Base-by-base conservation (phyloP, 2,329 filamentous ascomycete genomes). In the Fusarium tupiense region DNA sequence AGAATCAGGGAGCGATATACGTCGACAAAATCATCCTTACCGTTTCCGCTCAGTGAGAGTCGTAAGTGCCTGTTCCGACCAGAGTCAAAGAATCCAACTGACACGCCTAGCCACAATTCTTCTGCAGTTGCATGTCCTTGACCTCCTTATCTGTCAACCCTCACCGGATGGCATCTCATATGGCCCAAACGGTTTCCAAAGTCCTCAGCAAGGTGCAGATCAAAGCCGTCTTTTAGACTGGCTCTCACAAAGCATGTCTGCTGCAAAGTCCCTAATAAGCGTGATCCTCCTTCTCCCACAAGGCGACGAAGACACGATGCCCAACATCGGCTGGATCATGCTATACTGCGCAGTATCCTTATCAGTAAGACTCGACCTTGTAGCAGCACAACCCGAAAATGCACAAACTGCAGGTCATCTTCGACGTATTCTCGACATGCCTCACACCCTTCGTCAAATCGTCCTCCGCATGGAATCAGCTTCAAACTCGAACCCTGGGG, bases 321-420 rank as follows among this genome's bases (percentile, higher is more conserved):
- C 79, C 8, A 82, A 82, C 24, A 76, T 80, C 2, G 76, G 76
- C 17, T 82, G 80, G 81, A 76, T 82, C 38, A 80, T 78, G 67
- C 43, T 82, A 2, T 79, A 82, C 35, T 82, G 81, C 24, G 79
- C 77, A 6, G 70, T 81, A 0, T 81, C 80, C 1, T 56, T 82
- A 1, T 74, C 79, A 2, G 78, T 79, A 13, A 72, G 80, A 7
- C 72, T 82, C n/a, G 80, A 82, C 43, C 74, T 82, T 9, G 61
- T 81, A 5, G 80, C 80, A 1, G 73, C 76, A 6, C 76, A 80
- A 19, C 73, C 76, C 0, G 69, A 74, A 13, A 76, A 81, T 6
- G 40, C 69, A 10, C 70, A 77, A n/a, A 65, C 71, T 9, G 76
- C 79, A 7, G 74, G 75, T 2, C 75, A 80, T 41, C 76, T 82